Conservation (phyloP, 495 filamentous ascomycete species). For the Penicillium cosmopolitanum region DNA sequence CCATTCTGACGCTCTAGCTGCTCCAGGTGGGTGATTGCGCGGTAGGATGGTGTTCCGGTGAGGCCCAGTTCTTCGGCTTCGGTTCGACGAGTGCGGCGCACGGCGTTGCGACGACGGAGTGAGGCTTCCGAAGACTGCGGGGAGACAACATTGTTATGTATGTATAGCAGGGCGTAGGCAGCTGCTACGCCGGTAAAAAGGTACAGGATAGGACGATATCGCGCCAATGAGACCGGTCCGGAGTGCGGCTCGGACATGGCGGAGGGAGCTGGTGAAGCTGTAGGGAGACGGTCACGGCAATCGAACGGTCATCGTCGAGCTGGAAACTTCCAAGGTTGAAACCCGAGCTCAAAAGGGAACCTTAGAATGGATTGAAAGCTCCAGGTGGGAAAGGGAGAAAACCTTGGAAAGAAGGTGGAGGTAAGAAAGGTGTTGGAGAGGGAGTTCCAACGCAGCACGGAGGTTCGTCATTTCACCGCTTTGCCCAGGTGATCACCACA, state of each 20-base stretch:
- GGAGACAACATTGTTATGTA: conserved; percentile 42
- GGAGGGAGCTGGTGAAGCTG: conserved; percentile 24
- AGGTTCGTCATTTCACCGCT: neutral
- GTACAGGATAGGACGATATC: conserved; percentile 55
- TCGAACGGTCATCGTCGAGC: conserved; percentile 14
- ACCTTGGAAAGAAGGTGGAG: neutral
- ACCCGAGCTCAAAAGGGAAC: neutral
- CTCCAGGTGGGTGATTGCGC: conserved; percentile 48
- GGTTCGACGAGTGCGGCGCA: conserved; percentile 44
- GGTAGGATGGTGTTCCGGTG: conserved; percentile 40
- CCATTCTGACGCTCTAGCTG: conserved; percentile 51
- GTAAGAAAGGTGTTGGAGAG: neutral
- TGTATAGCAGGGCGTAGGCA: conserved; percentile 52
- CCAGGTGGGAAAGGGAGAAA: too few species aligned
- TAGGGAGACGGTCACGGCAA: conserved; percentile 20
- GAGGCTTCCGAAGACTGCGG: conserved; percentile 30
- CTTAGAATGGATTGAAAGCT: neutral
- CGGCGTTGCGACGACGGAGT: conserved; percentile 53
- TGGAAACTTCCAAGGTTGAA: neutral
- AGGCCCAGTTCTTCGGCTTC: conserved; percentile 31
- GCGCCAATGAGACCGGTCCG: conserved; percentile 42
- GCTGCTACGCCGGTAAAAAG: conserved; percentile 54
- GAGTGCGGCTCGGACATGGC: conserved; percentile 43
- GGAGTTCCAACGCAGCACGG: neutral
- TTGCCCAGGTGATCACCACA: neutral